These are phyloP conservation scores for Capsicum rhomboideum DNA, from an alignment of 257 asterid genomes.

Conservation along the genomic window DNA sequence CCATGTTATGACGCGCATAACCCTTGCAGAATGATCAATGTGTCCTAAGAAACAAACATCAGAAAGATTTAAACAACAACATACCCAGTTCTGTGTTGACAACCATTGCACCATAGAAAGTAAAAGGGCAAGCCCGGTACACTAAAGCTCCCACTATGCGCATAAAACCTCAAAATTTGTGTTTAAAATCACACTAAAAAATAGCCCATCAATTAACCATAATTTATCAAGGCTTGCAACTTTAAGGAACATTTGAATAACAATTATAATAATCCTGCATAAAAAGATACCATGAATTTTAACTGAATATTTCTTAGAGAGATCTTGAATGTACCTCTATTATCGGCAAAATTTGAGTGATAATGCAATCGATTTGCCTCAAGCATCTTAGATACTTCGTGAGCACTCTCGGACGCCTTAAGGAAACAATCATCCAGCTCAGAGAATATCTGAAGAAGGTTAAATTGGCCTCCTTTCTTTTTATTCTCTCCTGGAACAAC, in stretches of 20 bases:
- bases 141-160: too few species aligned
- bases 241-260: background rate
- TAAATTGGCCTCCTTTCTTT: conserved; percentile 37
- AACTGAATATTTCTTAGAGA: background rate
- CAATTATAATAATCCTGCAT: background rate
- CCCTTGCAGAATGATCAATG: conserved; percentile 88
- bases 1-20: conserved; percentile 98
- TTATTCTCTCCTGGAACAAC: conserved; percentile 49
- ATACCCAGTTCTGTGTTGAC: background rate
- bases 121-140: too few species aligned
- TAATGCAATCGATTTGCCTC: conserved; percentile 94
- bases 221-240: background rate
- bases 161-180: background rate
- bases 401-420: conserved; percentile 85
- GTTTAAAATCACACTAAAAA: background rate
- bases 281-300: background rate
- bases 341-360: conserved; percentile 92
- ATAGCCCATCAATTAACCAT: background rate
- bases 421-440: conserved; percentile 91
- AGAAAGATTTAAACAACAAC: background rate
- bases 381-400: conserved; percentile 84
- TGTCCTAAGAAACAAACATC: conserved; percentile 43
- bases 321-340: conserved; percentile 41
- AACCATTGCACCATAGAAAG: background rate
- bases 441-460: conserved; percentile 51